These are phyloP conservation scores for Phytophthora crassamura DNA, from an alignment of 352 stramenopile genomes.

Conservation along the genomic window DNA sequence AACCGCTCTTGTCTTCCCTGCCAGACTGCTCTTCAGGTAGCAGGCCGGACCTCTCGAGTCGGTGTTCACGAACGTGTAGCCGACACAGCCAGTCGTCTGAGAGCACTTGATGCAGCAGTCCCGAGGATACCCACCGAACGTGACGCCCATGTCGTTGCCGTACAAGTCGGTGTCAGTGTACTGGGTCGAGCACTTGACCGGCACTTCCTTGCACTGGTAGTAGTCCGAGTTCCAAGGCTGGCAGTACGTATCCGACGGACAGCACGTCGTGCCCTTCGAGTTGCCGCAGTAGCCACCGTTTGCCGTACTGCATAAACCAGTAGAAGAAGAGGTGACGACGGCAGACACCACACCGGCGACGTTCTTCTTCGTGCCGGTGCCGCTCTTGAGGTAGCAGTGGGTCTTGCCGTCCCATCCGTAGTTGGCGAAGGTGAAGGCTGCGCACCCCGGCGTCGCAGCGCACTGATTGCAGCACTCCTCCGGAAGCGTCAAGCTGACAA, in stretches of 20 bases:
- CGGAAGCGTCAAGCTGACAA: conserved; percentile 22
- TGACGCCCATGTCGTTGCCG: conserved; percentile 8
- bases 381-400: conserved; percentile 42
- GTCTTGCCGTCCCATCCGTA: conserved; percentile 32
- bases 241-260: conserved; percentile 12
- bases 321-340: conserved; percentile 10
- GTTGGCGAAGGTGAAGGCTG: conserved; percentile 41
- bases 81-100: conserved; percentile 23
- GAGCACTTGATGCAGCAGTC: conserved; percentile 34
- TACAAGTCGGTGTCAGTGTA: conserved; percentile 35
- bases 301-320: not conserved
- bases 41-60: conserved; percentile 20
- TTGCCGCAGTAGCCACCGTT: conserved; percentile 22
- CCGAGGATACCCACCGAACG: conserved; percentile 15
- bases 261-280: conserved; percentile 7
- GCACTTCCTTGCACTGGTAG: conserved; percentile 52
- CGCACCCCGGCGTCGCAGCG: conserved; percentile 19
- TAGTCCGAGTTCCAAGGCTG: conserved; percentile 34
- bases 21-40: conserved; percentile 27
- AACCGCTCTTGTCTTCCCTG: not conserved
- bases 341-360: conserved; percentile 29
- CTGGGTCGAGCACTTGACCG: conserved; percentile 43
- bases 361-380: conserved; percentile 18
- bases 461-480: conserved; percentile 23
- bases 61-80: conserved; percentile 38